These are phyloP conservation scores for Cardamine occulta DNA, from an alignment of 345 rosid genomes.

Conservation along the genomic window DNA sequence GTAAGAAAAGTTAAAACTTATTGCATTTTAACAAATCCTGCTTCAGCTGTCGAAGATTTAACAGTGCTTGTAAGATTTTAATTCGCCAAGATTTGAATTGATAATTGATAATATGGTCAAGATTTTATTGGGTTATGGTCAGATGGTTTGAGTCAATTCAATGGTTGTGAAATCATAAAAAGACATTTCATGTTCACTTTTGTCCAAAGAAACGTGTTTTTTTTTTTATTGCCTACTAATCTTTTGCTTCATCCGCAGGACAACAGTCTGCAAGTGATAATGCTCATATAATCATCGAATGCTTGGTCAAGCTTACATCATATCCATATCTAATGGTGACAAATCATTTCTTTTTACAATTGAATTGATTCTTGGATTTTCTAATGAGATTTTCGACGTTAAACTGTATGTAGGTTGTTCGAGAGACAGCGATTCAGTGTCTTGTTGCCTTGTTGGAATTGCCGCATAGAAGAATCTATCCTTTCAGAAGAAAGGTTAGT, in stretches of 20 bases:
- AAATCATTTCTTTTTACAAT: neutral
- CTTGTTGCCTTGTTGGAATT: slow-evolving; percentile 69
- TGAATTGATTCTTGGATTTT: neutral
- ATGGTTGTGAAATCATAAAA: neutral
- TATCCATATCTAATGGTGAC: slow-evolving; percentile 80
- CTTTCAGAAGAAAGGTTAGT: slow-evolving; percentile 72
- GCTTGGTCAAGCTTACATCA: slow-evolving; percentile 55
- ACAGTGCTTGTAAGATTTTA: neutral
- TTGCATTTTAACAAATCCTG: slow-evolving; percentile 8
- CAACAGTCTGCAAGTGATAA: slow-evolving; percentile 62
- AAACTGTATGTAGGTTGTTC: slow-evolving; percentile 59
- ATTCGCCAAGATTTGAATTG: neutral
- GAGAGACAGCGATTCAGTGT: slow-evolving; percentile 91
- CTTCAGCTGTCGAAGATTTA: neutral
- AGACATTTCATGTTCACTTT: neutral
- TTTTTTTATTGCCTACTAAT: slow-evolving; percentile 3
- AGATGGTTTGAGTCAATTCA: slow-evolving; percentile 4
- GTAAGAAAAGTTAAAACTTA: slow-evolving; percentile 45
- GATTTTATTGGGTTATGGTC: slow-evolving; percentile 1
- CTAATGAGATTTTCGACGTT: neutral
- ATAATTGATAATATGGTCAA: neutral
- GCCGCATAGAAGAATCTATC: slow-evolving; percentile 73
- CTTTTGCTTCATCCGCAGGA: slow-evolving; percentile 50
- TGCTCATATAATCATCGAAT: slow-evolving; percentile 58
- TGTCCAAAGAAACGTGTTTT: neutral